These are phyloP conservation scores for Ophiostoma sp. DNA, from an alignment of 2,329 filamentous ascomycete species.

Conservation along the genomic window DNA sequence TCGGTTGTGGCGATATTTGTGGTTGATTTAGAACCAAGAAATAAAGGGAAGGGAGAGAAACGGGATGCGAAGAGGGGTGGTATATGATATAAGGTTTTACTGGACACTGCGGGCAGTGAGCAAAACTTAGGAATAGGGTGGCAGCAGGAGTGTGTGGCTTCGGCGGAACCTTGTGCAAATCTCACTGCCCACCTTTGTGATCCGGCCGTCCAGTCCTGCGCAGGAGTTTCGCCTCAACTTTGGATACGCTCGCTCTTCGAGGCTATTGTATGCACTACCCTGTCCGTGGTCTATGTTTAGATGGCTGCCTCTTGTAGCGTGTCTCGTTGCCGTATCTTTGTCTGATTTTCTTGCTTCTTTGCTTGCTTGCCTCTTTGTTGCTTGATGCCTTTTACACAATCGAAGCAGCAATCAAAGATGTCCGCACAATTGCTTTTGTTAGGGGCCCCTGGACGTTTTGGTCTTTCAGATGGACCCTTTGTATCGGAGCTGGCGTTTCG, in stretches of 20 bases:
- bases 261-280: not conserved
- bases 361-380: not conserved
- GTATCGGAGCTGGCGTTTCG: not conserved
- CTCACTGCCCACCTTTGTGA: slow-evolving; percentile 5
- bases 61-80: not conserved
- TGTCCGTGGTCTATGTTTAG: not conserved
- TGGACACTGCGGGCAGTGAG: not conserved
- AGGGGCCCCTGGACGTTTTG: slow-evolving; percentile 2
- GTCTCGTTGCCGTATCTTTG: not conserved
- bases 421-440: not conserved
- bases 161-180: not conserved
- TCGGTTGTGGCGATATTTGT: slow-evolving; percentile 16
- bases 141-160: not conserved
- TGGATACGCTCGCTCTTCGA: not conserved
- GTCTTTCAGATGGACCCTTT: slow-evolving; percentile 5
- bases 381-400: not conserved
- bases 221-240: not conserved
- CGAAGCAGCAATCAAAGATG: not conserved
- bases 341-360: not conserved
- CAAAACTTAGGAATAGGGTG: not conserved
- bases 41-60: not conserved
- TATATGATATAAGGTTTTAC: not conserved
- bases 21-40: not conserved
- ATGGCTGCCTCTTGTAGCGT: not conserved
- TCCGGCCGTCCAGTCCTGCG: not conserved